Conservation (phyloP, 192 early-diverging fungal genomes). For the Pecoramyces ruminantium region DNA sequence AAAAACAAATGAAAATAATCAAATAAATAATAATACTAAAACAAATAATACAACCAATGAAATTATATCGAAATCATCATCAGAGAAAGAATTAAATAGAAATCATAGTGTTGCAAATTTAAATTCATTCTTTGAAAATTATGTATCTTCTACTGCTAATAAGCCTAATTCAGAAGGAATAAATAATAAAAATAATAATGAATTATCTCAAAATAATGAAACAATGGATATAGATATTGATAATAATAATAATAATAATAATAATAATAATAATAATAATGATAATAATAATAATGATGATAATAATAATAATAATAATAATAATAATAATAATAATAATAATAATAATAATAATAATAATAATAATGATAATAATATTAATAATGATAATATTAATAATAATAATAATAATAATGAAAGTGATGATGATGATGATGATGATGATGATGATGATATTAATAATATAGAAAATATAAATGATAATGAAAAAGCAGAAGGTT, state of each 20-base stretch:
- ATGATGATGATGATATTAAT: not conserved
- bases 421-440: not conserved
- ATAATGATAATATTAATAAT: too few relatives aligned
- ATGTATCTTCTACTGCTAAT: not conserved
- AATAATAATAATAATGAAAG: too few relatives aligned
- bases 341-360: too few relatives aligned
- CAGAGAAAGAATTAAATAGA: conserved; percentile 2
- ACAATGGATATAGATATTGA: too few relatives aligned
- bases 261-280: too few relatives aligned
- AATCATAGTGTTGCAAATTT: not conserved
- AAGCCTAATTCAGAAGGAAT: not conserved
- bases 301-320: not conserved
- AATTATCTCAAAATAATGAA: too few relatives aligned
- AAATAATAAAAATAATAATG: too few relatives aligned
- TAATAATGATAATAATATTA: too few relatives aligned
- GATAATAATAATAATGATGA: too few relatives aligned
- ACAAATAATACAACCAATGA: not conserved
- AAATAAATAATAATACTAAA: not conserved
- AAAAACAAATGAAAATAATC: conserved; percentile 6
- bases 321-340: not conserved
- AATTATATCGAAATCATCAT: not conserved
- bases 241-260: not conserved
- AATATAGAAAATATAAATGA: not conserved
- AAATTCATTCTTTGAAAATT: not conserved
- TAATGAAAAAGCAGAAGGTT: not conserved